phyloP scores from a whole-genome alignment of 169 alveolate genomes.

The Plasmodium malariae region DNA sequence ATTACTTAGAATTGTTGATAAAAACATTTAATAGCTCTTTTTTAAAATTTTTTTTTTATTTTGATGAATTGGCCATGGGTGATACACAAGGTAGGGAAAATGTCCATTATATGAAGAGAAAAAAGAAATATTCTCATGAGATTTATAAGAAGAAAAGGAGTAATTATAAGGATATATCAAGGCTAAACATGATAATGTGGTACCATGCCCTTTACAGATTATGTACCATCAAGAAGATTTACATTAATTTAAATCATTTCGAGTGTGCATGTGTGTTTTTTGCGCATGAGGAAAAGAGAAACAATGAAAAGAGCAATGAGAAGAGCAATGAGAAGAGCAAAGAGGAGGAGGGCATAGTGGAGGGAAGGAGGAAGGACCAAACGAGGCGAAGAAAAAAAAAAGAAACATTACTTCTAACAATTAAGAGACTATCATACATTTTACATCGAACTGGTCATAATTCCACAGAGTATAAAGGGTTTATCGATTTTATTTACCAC shows the following conservation, averaged over 20 bases:
- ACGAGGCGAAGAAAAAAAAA: not conserved
- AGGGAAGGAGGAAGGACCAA: not conserved
- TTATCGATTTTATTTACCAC: not conserved
- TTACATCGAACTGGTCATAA: not conserved
- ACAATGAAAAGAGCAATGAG: not conserved
- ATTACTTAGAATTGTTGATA: not conserved
- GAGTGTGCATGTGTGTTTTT: not conserved
- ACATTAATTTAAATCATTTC: constrained; percentile 1
- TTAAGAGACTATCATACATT: not conserved
- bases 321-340: not conserved
- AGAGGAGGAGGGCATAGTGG: not conserved
- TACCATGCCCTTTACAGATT: not conserved
- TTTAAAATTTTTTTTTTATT: not conserved
- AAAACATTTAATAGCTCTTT: not conserved
- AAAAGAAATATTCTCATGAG: not conserved
- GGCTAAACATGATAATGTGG: not conserved
- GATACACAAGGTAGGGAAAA: not conserved
- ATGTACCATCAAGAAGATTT: not conserved
- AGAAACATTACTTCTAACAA: not conserved
- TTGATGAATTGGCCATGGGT: not conserved
- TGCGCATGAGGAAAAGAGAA: not conserved
- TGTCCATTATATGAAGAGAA: not conserved
- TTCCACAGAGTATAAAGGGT: not conserved
- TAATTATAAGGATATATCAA: not conserved
- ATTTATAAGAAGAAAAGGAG: not conserved